Percentiles rank a stretch among this genome's conserved stretches.
phyloP scores from a whole-genome alignment of 1,139 yeast genomes.

The Hansenula sp. region DNA sequence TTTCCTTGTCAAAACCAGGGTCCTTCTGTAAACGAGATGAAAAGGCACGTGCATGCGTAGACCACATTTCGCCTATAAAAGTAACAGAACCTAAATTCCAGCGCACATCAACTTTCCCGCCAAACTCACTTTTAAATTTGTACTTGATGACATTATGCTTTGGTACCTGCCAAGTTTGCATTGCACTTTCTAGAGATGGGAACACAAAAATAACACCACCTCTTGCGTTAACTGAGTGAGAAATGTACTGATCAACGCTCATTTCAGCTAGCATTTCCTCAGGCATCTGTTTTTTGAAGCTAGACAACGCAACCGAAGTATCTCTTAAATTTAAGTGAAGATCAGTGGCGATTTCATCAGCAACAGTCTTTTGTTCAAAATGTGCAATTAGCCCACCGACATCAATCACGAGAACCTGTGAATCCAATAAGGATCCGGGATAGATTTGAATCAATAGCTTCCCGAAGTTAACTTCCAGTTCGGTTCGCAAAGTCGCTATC shows the following conservation, averaged over 20 bases:
- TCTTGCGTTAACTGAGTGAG: constrained; percentile 51
- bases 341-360: constrained; percentile 39
- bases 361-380: constrained; percentile 53
- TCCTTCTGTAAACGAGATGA: constrained; percentile 41
- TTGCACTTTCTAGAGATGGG: constrained; percentile 69
- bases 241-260: constrained; percentile 51
- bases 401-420: constrained; percentile 64
- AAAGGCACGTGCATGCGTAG: constrained; percentile 62
- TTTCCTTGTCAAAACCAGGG: constrained; percentile 20
- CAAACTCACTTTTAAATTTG: constrained; percentile 66
- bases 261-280: constrained; percentile 44
- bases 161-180: constrained; percentile 66
- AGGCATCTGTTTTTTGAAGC: constrained; percentile 37
- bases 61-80: constrained; percentile 88
- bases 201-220: constrained; percentile 82
- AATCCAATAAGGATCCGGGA: constrained; percentile 72
- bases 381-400: constrained; percentile 57
- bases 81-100: constrained; percentile 96
- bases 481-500: constrained; percentile 44
- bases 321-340: constrained; percentile 50
- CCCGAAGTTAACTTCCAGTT: constrained; percentile 56
- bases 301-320: constrained; percentile 62
- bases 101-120: constrained; percentile 83
- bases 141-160: constrained; percentile 50
- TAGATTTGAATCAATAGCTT: constrained; percentile 57